Percentiles rank a stretch among this genome's conserved stretches.
Evolutionary conservation across 768 basidiomycete genomes (phyloP).

Genomic region (Pleurotus sapidus): DNA sequence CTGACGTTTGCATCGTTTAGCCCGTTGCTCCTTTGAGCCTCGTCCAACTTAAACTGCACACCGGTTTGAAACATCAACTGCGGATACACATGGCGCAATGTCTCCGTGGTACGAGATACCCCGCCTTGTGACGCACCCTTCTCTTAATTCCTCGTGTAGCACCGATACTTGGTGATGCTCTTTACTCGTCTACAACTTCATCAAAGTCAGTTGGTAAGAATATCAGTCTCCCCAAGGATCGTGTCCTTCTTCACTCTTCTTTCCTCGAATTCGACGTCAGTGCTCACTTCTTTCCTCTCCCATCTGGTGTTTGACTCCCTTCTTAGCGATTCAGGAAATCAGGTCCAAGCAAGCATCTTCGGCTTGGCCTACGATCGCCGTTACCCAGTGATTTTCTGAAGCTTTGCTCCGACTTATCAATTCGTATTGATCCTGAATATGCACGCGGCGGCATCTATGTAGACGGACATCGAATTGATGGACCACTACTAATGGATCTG

Average conservation of each 20-base stretch:
- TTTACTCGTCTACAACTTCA: slow-evolving; percentile 40
- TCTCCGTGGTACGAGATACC: slow-evolving; percentile 37
- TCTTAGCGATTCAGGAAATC: slow-evolving; percentile 45
- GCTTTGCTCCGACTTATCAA: slow-evolving; percentile 44
- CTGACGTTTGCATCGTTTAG: slow-evolving; percentile 17
- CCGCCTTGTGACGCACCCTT: background rate
- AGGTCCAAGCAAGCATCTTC: slow-evolving; percentile 45
- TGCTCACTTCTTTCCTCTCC: slow-evolving; percentile 24
- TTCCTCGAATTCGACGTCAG: slow-evolving; percentile 34
- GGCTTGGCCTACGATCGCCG: slow-evolving; percentile 54
- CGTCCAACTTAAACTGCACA: slow-evolving; percentile 51
- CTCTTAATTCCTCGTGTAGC: slow-evolving; percentile 32
- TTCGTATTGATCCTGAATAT: slow-evolving; percentile 34
- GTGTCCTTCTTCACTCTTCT: slow-evolving; percentile 62
- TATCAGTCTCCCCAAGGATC: slow-evolving; percentile 35
- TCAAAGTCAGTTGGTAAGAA: slow-evolving; percentile 20
- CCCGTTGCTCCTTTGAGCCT: slow-evolving; percentile 51
- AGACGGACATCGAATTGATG: slow-evolving; percentile 35
- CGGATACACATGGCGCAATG: slow-evolving; percentile 59
- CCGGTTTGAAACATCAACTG: slow-evolving; percentile 70
- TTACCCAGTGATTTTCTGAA: slow-evolving; percentile 53
- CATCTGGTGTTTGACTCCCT: background rate
- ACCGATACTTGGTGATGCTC: slow-evolving; percentile 62
- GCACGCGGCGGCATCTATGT: slow-evolving; percentile 44
- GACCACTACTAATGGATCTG: slow-evolving; percentile 32